These are phyloP conservation scores for Lanmaoa pseudosensibilis DNA, from an alignment of 768 basidiomycete genomes.

Conservation along the genomic window DNA sequence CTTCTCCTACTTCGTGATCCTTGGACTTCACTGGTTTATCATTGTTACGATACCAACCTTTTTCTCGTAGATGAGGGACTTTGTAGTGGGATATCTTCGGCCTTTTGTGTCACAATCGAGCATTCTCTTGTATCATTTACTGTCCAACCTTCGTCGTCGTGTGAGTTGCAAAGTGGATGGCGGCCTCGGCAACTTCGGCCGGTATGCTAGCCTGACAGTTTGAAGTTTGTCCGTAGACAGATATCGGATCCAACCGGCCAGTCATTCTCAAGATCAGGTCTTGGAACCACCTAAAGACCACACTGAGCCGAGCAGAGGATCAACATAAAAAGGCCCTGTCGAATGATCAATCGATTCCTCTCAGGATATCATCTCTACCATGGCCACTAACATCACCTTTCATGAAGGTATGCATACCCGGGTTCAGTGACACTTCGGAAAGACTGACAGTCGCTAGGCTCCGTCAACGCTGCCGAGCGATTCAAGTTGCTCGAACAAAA, in stretches of 20 bases:
- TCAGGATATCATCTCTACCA: slow-evolving; percentile 7
- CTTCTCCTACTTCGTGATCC: slow-evolving; percentile 19
- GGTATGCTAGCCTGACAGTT: background rate
- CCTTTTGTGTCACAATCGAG: background rate
- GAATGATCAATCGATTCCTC: background rate
- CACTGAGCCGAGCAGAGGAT: background rate
- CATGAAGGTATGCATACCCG: slow-evolving; percentile 51
- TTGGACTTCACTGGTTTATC: background rate
- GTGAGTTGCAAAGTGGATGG: background rate
- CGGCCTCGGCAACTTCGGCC: slow-evolving; percentile 19
- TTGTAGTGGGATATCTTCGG: slow-evolving; percentile 20
- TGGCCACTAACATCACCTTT: slow-evolving; percentile 61
- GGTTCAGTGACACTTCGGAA: background rate
- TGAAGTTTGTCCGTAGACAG: background rate
- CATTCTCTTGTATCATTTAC: slow-evolving; percentile 4
- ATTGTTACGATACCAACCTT: slow-evolving; percentile 18
- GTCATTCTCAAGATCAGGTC: slow-evolving; percentile 13
- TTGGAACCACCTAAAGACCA: background rate
- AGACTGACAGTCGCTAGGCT: slow-evolving; percentile 48
- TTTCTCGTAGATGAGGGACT: slow-evolving; percentile 19
- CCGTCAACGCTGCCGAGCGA: slow-evolving; percentile 70
- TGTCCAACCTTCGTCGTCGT: background rate
- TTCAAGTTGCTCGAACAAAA: slow-evolving; percentile 66
- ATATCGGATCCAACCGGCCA: background rate
- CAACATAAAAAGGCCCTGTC: slow-evolving; percentile 11